Percentiles rank a stretch among this genome's conserved stretches.
Conservation (phyloP, 176 grass and related monocot species). For the Coix lacrymajobi region DNA sequence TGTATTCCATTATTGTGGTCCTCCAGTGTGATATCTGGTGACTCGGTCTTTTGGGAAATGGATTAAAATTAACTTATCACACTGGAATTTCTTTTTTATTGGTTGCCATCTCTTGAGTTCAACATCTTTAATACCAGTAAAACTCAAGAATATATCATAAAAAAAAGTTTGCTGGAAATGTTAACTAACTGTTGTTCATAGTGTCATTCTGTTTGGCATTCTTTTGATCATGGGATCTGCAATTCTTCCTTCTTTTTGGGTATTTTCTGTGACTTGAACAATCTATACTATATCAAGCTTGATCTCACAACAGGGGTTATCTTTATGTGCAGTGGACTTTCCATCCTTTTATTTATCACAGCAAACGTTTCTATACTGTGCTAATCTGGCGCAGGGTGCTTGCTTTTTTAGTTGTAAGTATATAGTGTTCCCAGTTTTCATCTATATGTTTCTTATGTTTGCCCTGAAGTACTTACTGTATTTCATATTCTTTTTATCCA, state of each 20-base stretch:
- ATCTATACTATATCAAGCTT: neutral
- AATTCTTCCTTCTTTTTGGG: neutral
- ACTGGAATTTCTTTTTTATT: neutral
- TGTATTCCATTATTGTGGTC: neutral
- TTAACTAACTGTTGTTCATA: neutral
- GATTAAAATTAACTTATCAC: neutral
- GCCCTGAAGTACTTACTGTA: neutral
- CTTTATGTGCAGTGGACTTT: slow-evolving; percentile 85
- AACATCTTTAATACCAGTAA: neutral
- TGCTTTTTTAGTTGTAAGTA: slow-evolving; percentile 92
- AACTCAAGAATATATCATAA: neutral
- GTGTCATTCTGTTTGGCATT: neutral
- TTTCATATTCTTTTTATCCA: slow-evolving; percentile 23
- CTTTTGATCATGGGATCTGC: neutral
- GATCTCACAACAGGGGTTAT: slow-evolving; percentile 7
- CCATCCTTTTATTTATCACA: slow-evolving; percentile 91
- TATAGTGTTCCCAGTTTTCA: slow-evolving; percentile 15
- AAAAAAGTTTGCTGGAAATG: neutral
- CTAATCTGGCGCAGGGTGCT: slow-evolving; percentile 92
- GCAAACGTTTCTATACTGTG: slow-evolving; percentile 88
- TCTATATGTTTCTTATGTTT: neutral
- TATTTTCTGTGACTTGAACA: neutral
- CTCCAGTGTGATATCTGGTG: neutral
- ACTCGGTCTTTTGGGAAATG: neutral
- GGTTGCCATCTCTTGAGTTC: slow-evolving; percentile 3